Percentiles rank a stretch among this genome's conserved stretches.
Conservation (phyloP, 176 grass and related monocot species). For the Aegilops sharonensis region DNA sequence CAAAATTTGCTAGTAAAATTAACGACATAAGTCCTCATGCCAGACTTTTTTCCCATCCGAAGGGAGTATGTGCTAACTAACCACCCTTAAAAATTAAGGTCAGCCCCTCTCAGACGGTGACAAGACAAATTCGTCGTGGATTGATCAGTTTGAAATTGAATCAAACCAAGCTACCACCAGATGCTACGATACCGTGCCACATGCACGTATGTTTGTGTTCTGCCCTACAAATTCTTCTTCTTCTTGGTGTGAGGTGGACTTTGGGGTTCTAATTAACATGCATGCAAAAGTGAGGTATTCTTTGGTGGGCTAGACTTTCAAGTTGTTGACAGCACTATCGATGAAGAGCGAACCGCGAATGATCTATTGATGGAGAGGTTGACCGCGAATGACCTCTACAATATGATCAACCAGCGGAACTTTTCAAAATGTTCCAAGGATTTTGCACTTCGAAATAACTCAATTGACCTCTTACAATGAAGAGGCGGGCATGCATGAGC, state of each 20-base stretch:
- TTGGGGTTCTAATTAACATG: background rate
- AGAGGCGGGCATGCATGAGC: too few relatives aligned
- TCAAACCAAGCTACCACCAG: background rate
- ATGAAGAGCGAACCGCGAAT: background rate
- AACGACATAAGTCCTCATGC: too few relatives aligned
- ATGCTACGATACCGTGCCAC: background rate
- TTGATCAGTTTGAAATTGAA: background rate
- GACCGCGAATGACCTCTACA: too few relatives aligned
- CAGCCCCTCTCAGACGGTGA: background rate
- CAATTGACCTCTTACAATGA: background rate
- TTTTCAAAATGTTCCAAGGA: background rate
- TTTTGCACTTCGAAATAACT: background rate
- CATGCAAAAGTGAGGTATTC: slow-evolving; percentile 22
- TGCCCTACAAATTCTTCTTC: background rate
- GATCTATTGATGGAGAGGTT: too few relatives aligned
- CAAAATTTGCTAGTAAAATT: too few relatives aligned
- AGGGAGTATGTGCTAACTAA: too few relatives aligned
- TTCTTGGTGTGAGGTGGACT: background rate
- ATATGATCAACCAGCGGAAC: background rate
- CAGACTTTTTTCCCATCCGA: too few relatives aligned
- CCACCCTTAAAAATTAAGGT: background rate
- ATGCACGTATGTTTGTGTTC: background rate
- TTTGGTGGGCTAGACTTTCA: slow-evolving; percentile 2
- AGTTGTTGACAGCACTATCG: background rate
- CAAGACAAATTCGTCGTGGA: background rate